Conservation (phyloP, 352 stramenopile genomes). For the Blastocystis sp. region DNA sequence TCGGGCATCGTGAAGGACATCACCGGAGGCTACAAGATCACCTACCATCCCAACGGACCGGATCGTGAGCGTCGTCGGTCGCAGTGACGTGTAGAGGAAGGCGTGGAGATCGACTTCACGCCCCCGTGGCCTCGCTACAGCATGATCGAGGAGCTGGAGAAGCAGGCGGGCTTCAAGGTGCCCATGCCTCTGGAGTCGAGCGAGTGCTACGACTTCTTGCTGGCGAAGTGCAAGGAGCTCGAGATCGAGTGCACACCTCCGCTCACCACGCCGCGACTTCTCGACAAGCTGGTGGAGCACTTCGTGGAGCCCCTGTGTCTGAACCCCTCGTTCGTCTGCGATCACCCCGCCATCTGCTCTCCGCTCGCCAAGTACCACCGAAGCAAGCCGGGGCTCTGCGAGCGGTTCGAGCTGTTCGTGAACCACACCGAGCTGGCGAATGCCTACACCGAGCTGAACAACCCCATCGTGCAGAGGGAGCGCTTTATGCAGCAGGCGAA, state of each 20-base stretch:
- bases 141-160: constrained; percentile 89
- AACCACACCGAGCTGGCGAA: constrained; percentile 90
- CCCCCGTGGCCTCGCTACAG: constrained; percentile 91
- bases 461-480: constrained; percentile 89
- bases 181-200: constrained; percentile 69
- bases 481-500: constrained; percentile 86
- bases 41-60: constrained; percentile 80
- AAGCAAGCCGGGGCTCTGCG: constrained; percentile 83
- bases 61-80: not conserved
- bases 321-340: constrained; percentile 94
- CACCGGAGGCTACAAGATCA: constrained; percentile 87
- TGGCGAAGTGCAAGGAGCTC: constrained; percentile 78
- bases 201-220: constrained; percentile 72
- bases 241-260: constrained; percentile 82
- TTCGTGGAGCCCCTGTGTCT: constrained; percentile 87
- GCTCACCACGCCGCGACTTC: constrained; percentile 83
- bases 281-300: constrained; percentile 93
- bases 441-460: constrained; percentile 97
- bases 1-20: constrained; percentile 92
- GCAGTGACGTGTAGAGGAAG: not conserved
- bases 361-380: constrained; percentile 82
- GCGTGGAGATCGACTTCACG: constrained; percentile 91
- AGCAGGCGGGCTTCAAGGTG: constrained; percentile 76
- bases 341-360: constrained; percentile 94
- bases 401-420: constrained; percentile 96